phyloP scores from a whole-genome alignment of 2,329 filamentous ascomycete genomes.

The Cladorrhinum sp. region DNA sequence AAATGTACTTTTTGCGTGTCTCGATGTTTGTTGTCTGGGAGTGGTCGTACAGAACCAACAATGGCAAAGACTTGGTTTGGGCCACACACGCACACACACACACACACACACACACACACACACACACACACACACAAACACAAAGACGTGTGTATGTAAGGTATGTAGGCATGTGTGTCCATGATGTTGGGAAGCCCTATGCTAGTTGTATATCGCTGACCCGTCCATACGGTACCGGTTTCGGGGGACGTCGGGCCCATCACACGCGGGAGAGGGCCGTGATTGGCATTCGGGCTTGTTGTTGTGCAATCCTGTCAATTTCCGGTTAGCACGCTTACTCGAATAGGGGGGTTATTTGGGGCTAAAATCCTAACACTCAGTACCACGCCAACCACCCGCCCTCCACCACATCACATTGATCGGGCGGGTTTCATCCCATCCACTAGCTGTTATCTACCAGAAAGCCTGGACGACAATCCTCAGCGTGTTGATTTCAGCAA shows the following conservation, averaged over 20 bases:
- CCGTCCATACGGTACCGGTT: background rate
- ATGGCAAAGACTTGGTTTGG: background rate
- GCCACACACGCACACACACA: background rate
- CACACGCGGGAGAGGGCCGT: background rate
- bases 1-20: background rate
- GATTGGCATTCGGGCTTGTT: background rate
- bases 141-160: too few species aligned
- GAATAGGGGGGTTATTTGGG: background rate
- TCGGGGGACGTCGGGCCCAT: background rate
- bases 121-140: too few species aligned
- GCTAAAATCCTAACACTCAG: background rate
- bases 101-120: too few species aligned
- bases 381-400: background rate
- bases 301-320: background rate
- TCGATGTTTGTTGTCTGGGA: background rate
- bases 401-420: background rate
- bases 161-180: too few species aligned
- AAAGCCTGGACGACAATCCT: background rate
- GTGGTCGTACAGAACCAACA: background rate
- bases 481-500: background rate
- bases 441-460: background rate
- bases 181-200: background rate
- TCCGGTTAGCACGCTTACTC: background rate
- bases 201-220: background rate
- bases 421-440: background rate